Conservation (phyloP, 495 filamentous ascomycete species). For the Parathielavia hyrcaniae region DNA sequence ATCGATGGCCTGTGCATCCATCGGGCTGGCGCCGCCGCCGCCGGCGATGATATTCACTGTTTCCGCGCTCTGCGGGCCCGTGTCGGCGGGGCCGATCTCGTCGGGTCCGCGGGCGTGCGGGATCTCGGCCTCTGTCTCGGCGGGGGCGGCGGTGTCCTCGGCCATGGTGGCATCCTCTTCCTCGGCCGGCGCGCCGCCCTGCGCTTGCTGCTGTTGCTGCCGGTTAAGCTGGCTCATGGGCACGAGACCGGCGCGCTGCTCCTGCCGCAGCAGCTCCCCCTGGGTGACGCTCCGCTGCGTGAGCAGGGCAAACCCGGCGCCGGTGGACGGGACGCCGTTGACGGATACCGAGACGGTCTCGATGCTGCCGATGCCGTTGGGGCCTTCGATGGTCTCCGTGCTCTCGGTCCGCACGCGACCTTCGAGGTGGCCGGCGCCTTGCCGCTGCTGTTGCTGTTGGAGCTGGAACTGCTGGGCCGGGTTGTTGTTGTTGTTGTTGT, state of each 20-base stretch:
- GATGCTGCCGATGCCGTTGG: conserved; percentile 61
- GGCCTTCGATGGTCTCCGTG: conserved; percentile 64
- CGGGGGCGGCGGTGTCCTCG: conserved; percentile 27
- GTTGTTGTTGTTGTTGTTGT: too few relatives aligned
- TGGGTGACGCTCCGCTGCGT: conserved; percentile 56
- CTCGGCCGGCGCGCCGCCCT: conserved; percentile 18
- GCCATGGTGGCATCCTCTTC: conserved; percentile 34
- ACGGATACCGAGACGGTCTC: conserved; percentile 65
- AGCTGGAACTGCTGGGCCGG: conserved; percentile 9
- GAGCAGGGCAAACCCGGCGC: conserved; percentile 27
- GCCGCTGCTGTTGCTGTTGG: conserved; percentile 24
- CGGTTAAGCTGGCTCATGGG: conserved; percentile 45
- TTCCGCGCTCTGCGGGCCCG: conserved; percentile 61
- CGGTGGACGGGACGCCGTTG: conserved; percentile 52
- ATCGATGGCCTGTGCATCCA: conserved; percentile 47
- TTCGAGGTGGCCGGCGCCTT: conserved; percentile 34
- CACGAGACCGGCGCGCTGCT: conserved; percentile 66
- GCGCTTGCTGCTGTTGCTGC: conserved; percentile 21
- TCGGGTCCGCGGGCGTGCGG: conserved; percentile 79
- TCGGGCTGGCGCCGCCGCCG: conserved; percentile 17
- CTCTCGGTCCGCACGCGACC: conserved; percentile 56
- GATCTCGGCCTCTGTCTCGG: conserved; percentile 50
- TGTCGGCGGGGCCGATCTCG: conserved; percentile 77
- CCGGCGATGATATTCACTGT: conserved; percentile 24
- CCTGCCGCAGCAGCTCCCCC: conserved; percentile 70